These are phyloP conservation scores for Luffa acutangula DNA, from an alignment of 306 rosid species.

Conservation along the genomic window DNA sequence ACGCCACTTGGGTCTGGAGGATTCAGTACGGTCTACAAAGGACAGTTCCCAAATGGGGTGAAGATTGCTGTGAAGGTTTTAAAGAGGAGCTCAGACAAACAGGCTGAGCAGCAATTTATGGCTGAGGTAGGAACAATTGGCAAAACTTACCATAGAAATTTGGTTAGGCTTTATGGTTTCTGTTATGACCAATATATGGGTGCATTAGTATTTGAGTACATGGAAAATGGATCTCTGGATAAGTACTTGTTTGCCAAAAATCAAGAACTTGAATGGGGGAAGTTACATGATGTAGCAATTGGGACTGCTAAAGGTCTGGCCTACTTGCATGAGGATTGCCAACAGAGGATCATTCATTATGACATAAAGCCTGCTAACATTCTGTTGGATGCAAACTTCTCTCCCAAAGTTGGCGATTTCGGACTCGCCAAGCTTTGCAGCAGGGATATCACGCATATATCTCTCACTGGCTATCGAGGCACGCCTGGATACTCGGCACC, in stretches of 20 bases:
- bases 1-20: slow-evolving; percentile 29
- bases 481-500: slow-evolving; percentile 49
- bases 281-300: slow-evolving; percentile 32
- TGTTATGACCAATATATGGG: slow-evolving; percentile 25
- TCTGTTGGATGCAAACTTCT: slow-evolving; percentile 23
- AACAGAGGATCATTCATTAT: slow-evolving; percentile 38
- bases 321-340: slow-evolving; percentile 37
- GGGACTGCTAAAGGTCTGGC: slow-evolving; percentile 42
- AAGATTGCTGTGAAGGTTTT: slow-evolving; percentile 36
- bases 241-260: slow-evolving; percentile 21
- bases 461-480: slow-evolving; percentile 38
- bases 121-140: slow-evolving; percentile 27
- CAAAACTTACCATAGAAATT: slow-evolving; percentile 29
- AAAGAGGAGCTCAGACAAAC: slow-evolving; percentile 13
- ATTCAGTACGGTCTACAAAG: slow-evolving; percentile 30
- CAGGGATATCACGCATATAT: slow-evolving; percentile 24
- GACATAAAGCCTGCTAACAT: slow-evolving; percentile 49
- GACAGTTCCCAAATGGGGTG: slow-evolving; percentile 22
- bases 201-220: slow-evolving; percentile 39
- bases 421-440: slow-evolving; percentile 35
- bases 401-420: slow-evolving; percentile 45
- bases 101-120: slow-evolving; percentile 28
- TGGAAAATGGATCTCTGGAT: slow-evolving; percentile 42
- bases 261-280: slow-evolving; percentile 15
- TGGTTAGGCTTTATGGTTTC: slow-evolving; percentile 31